Conservation (phyloP, 2,329 filamentous ascomycete genomes). For the Chaetothyriales sp. region DNA sequence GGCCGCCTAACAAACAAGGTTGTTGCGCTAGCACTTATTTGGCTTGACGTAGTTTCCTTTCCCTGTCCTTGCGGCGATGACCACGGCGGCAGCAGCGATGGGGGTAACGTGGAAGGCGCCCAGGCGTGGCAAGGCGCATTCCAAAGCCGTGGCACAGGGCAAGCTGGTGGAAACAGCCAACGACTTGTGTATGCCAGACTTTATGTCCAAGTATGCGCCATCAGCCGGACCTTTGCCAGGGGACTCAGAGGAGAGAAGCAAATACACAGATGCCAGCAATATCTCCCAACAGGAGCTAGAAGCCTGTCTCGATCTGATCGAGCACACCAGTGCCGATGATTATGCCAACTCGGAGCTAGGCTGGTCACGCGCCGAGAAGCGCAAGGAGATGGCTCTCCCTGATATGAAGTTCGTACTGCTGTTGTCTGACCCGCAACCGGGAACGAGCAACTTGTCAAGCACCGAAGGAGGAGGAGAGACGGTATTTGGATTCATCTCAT, state of each 20-base stretch:
- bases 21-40: no score
- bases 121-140: neutral
- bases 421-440: neutral
- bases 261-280: conserved; percentile 17
- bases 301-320: conserved; percentile 39
- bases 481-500: conserved; percentile 34
- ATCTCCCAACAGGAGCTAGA: conserved; percentile 29
- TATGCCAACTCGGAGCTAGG: conserved; percentile 38
- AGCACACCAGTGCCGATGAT: conserved; percentile 36
- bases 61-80: no score
- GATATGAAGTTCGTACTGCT: conserved; percentile 46
- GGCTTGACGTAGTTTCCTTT: no score
- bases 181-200: neutral
- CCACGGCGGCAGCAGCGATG: neutral
- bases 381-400: conserved; percentile 40
- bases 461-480: neutral
- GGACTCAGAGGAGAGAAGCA: neutral
- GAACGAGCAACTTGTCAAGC: neutral
- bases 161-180: neutral
- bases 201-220: neutral
- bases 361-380: conserved; percentile 41
- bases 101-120: neutral
- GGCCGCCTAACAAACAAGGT: no score
- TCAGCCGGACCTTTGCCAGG: neutral
- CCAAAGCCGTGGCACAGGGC: neutral